Conservation (phyloP, 2,329 filamentous ascomycete species). For the Cephalotrichum gorgonifer region DNA sequence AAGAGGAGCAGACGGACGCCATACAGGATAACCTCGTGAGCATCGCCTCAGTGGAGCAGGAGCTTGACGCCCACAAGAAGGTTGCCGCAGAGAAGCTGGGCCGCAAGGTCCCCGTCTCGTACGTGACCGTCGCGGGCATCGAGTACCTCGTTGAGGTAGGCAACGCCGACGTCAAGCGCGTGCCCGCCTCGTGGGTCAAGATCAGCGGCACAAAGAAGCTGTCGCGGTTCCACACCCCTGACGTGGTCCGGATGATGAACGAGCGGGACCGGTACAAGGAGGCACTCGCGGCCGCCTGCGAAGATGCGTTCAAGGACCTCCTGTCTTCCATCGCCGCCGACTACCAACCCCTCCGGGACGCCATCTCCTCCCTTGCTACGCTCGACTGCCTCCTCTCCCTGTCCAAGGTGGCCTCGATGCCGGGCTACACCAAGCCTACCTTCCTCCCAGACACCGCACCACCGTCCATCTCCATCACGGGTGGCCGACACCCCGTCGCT, state of each 20-base stretch:
- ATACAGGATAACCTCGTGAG: conserved; percentile 83
- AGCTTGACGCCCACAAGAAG: conserved; percentile 66
- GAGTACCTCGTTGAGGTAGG: conserved; percentile 91
- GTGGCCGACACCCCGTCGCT: conserved; percentile 88
- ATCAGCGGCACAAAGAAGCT: conserved; percentile 89
- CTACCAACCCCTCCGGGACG: conserved; percentile 84
- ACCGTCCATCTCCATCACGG: conserved; percentile 58
- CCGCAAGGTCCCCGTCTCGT: conserved; percentile 59
- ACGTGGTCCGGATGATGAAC: conserved; percentile 70
- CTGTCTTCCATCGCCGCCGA: conserved; percentile 66
- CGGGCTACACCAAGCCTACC: conserved; percentile 75
- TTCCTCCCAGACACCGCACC: conserved; percentile 51
- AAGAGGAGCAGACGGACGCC: conserved; percentile 76
- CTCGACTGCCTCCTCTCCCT: conserved; percentile 87
- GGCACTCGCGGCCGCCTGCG: conserved; percentile 82
- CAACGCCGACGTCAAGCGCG: conserved; percentile 70
- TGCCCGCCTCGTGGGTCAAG: conserved; percentile 91
- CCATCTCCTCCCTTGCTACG: conserved; percentile 72
- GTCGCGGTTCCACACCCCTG: conserved; percentile 88
- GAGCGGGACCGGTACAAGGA: conserved; percentile 95
- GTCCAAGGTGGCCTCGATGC: conserved; percentile 71
- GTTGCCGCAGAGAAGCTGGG: conserved; percentile 63
- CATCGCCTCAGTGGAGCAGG: conserved; percentile 85
- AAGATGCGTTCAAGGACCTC: conserved; percentile 65
- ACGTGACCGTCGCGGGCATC: conserved; percentile 78